Conservation (phyloP, 2,329 filamentous ascomycete genomes). For the Phaeophleospora eucalypticola region DNA sequence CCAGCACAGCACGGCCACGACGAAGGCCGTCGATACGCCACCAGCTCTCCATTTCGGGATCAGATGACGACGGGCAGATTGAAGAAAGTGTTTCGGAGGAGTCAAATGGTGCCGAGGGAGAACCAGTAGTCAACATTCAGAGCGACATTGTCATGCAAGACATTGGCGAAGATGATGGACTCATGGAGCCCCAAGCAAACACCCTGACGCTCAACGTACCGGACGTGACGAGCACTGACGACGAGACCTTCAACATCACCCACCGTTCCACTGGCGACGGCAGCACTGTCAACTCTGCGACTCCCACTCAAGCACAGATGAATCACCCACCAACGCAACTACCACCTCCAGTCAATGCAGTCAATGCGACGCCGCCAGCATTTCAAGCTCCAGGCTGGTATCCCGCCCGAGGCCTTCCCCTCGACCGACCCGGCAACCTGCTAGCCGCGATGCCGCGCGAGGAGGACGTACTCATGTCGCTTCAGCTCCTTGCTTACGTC, state of each 20-base stretch:
- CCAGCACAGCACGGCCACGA: conserved; percentile 54
- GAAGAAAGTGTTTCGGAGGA: conserved; percentile 80
- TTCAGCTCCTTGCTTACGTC: conserved; percentile 93
- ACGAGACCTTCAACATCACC: conserved; percentile 89
- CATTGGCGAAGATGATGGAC: conserved; percentile 76
- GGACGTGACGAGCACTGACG: conserved; percentile 76
- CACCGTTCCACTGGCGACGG: conserved; percentile 81
- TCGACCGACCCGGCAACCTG: conserved; percentile 50
- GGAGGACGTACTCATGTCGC: conserved; percentile 95
- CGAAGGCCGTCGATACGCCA: conserved; percentile 83
- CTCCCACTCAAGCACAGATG: conserved; percentile 52
- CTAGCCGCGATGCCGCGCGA: conserved; percentile 91
- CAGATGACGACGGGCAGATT: conserved; percentile 78
- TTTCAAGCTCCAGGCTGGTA: conserved; percentile 51
- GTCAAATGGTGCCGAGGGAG: conserved; percentile 68
- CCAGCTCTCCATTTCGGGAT: conserved; percentile 79
- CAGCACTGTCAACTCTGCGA: conserved; percentile 70
- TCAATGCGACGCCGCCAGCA: conserved; percentile 69
- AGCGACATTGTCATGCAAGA: conserved; percentile 81
- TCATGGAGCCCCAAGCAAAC: conserved; percentile 65
- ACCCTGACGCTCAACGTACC: conserved; percentile 71
- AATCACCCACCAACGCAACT: conserved; percentile 28
- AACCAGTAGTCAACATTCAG: conserved; percentile 75
- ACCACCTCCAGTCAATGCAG: conserved; percentile 58
- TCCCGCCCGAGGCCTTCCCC: conserved; percentile 23